Conservation (phyloP, 192 early-diverging fungal species). For the Entophlyctis luteolus region DNA sequence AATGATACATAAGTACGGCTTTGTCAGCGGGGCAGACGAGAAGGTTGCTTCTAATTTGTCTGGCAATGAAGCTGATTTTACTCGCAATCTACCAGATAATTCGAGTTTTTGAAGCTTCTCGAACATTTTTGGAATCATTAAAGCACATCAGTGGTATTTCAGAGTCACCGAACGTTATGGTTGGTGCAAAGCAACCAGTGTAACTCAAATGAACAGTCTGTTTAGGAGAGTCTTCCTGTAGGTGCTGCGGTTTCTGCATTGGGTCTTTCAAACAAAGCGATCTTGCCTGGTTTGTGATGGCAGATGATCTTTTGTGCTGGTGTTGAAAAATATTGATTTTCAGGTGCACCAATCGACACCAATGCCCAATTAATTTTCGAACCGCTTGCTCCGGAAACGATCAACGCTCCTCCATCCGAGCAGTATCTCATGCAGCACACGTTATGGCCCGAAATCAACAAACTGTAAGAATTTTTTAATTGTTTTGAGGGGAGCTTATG, state of each 20-base stretch:
- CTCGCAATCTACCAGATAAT: conserved; percentile 50
- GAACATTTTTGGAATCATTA: conserved; percentile 69
- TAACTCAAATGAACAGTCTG: neutral
- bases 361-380: conserved; percentile 9
- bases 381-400: conserved; percentile 16
- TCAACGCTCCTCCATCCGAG: conserved; percentile 74
- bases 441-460: conserved; percentile 93
- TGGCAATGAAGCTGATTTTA: neutral
- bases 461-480: conserved; percentile 57
- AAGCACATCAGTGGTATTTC: conserved; percentile 43
- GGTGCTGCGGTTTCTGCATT: conserved; percentile 84
- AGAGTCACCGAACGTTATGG: conserved; percentile 37
- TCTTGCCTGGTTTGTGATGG: conserved; percentile 27
- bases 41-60: conserved; percentile 52
- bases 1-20: conserved; percentile 68
- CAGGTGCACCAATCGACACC: conserved; percentile 25
- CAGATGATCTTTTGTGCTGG: neutral
- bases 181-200: neutral
- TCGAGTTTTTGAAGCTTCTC: conserved; percentile 82
- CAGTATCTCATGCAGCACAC: conserved; percentile 84
- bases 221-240: conserved; percentile 46
- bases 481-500: too few relatives aligned
- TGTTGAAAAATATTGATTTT: neutral
- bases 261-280: conserved; percentile 94
- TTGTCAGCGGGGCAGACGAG: conserved; percentile 89